Evolutionary conservation across 345 rosid species (phyloP), one percentile per base, ranked within the genome.

Genomic region (Atalantia buxifolia): DNA sequence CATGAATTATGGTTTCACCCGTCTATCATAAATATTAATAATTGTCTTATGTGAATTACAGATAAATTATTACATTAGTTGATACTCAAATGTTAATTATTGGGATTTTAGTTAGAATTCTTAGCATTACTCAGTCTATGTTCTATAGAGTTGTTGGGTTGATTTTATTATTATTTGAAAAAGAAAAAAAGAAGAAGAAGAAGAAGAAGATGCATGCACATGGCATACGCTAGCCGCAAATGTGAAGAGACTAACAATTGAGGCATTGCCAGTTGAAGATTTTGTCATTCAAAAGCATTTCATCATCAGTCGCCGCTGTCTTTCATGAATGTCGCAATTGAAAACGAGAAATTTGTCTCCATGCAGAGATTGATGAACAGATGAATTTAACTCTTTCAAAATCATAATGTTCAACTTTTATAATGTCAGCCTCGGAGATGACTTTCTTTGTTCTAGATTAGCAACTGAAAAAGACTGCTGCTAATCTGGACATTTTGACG

Each of bases 311-410:
- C 22, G 53, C 12, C 6, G 22, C 24, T 74, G 30, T 31, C 74
- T 74, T 74, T 74, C 78, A 67, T 5, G 21, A 33, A 59, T 38
- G 77, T 72, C 66, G 30, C 25, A 66, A 19, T 31, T 66, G 45
- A 21, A 42, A 8, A n/a, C 14, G 45, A 7, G 18, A 38, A 72
- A 36, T 36, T 35, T 25, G 68, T 27, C 57, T 24, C 64, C 61
- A 28, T 45, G 22, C 28, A 31, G 22, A 42, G 69, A 63, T 63
- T 75, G 61, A 63, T 45, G 69, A 45, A 75, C 61, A 75, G 42
- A 28, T 28, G 19, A 45, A 35, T n/a, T n/a, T 9, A 21, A 38
- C 10, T 62, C 60, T 45, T 63, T 75, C 69, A 30, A 21, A 28
- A 63, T 75, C 60, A 42, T 18, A 66, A 14, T 36, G 9, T 42